phyloP scores from a whole-genome alignment of 768 basidiomycete species.

The Paxillus rubicundulus region DNA sequence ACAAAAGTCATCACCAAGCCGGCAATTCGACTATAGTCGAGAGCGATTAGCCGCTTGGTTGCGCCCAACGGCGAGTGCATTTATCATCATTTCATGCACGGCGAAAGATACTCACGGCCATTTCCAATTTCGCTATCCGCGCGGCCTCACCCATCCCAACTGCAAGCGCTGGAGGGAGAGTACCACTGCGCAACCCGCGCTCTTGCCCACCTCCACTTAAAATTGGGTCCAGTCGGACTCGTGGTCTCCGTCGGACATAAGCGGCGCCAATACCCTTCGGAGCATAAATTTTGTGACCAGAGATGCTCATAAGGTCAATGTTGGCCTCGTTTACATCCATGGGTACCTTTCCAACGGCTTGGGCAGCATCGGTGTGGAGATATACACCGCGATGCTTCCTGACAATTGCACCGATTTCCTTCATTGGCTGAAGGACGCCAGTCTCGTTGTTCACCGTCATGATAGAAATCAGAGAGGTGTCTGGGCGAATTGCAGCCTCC shows the following conservation, averaged over 20 bases:
- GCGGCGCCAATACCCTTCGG: slow-evolving; percentile 95
- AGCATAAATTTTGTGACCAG: slow-evolving; percentile 97
- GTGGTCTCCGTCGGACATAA: slow-evolving; percentile 88
- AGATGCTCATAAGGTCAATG: slow-evolving; percentile 93
- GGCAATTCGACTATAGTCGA: slow-evolving; percentile 26
- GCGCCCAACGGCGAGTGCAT: slow-evolving; percentile 33
- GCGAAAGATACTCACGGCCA: slow-evolving; percentile 66
- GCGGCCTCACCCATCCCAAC: slow-evolving; percentile 96
- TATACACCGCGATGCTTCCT: slow-evolving; percentile 87
- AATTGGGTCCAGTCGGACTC: slow-evolving; percentile 93
- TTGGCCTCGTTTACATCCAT: slow-evolving; percentile 94
- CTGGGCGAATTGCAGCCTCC: slow-evolving; percentile 85
- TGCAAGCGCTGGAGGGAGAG: slow-evolving; percentile 80
- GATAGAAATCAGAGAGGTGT: slow-evolving; percentile 91
- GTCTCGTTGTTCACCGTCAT: slow-evolving; percentile 99
- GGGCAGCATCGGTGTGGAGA: slow-evolving; percentile 97
- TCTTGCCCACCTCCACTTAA: slow-evolving; percentile 97
- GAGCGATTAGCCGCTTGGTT: slow-evolving; percentile 44
- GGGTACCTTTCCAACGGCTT: slow-evolving; percentile 89
- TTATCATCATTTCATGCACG: slow-evolving; percentile 42
- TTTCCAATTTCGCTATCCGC: slow-evolving; percentile 86
- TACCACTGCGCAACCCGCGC: slow-evolving; percentile 92
- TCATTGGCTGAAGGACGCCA: slow-evolving; percentile 95
- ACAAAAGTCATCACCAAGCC: slow-evolving; percentile 66
- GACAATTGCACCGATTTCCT: slow-evolving; percentile 86